These are phyloP conservation scores for Taphrina wiesneri DNA, from an alignment of 1,139 yeast species.

Conservation along the genomic window DNA sequence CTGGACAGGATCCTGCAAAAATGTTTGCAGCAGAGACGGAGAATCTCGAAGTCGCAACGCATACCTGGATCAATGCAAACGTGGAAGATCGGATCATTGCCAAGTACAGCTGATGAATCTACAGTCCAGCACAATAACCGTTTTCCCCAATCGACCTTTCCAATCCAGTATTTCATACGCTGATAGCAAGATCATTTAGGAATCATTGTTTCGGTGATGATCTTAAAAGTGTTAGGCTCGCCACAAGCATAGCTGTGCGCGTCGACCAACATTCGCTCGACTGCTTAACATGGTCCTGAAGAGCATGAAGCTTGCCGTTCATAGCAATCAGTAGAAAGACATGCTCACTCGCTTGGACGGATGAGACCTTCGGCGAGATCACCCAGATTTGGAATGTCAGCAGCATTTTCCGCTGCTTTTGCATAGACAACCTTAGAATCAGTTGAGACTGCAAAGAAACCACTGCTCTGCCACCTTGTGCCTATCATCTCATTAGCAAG, in stretches of 20 bases:
- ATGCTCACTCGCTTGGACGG: background rate
- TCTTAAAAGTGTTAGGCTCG: too few species aligned
- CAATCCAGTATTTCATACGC: too few species aligned
- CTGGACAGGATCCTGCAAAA: slow-evolving; percentile 54
- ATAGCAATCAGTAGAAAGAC: too few species aligned
- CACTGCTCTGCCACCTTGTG: slow-evolving; percentile 29
- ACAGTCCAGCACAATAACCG: background rate
- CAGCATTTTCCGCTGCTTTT: slow-evolving; percentile 12
- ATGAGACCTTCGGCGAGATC: slow-evolving; percentile 4
- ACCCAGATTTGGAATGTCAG: slow-evolving; percentile 14
- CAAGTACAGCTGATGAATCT: slow-evolving; percentile 41
- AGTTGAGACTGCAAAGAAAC: slow-evolving; percentile 4
- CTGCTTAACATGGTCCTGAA: too few species aligned
- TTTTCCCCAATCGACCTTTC: too few species aligned
- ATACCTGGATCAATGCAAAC: slow-evolving; percentile 59
- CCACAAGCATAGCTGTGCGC: too few species aligned
- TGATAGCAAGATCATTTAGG: too few species aligned
- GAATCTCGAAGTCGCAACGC: slow-evolving; percentile 65
- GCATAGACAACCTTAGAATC: slow-evolving; percentile 10
- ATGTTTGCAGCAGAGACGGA: slow-evolving; percentile 73
- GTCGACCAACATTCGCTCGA: too few species aligned
- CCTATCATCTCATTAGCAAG: background rate
- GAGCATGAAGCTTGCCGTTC: too few species aligned
- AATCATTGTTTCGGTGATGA: too few species aligned
- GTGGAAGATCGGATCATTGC: slow-evolving; percentile 65